Base-by-base conservation (phyloP, 2,329 filamentous ascomycete species). In the Beauveria scarabaeidicola region DNA sequence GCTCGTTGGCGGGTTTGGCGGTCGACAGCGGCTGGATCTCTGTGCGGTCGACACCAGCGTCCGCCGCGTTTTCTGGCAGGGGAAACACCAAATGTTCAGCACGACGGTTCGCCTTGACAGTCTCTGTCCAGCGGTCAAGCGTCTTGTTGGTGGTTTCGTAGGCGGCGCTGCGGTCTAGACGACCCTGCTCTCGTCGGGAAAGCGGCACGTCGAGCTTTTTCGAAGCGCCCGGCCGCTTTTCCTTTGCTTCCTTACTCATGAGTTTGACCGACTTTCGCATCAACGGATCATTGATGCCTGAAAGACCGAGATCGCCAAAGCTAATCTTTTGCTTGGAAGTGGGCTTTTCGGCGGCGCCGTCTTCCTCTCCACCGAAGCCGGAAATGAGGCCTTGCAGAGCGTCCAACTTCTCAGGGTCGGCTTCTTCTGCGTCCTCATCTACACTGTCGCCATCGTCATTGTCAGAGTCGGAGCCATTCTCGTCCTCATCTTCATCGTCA, bases 121-220 rank as follows among this genome's bases (percentile, higher is more conserved):
- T 97, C 62, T 97, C 93, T 36, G 88, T 88, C 94, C 94, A 99
- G 66, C 91, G 85, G 63, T 90, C 86, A 27, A 99, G 78, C 0
- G 91, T 93, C 72, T 97, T 88, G 68, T 95, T 96, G 54, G 91
- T 92, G 77, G 96, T 92, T 40, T 91, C 85, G 66, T 92, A 95
- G 3, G 94, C 94, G 25, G 86, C 91, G 56, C 80, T 78, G 55
- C 94, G 89, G 68, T 96, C 88, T 17, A 97, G 75, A 53, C 86
- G 85, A 69, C 92, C 91, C 72, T 97, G 93, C 66, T 96, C 89
- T 62, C 92, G 83, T 70, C 89, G 91, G 1, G 90, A 85, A 5
- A 97, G 79, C 15, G 93, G 92, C 2, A 92, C 89, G 32, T 88
- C 86, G 4, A 97, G 81, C 72, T 91, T 95, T 77, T 84, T 77